phyloP scores from a whole-genome alignment of 768 basidiomycete genomes.

The Boletus patriciae region DNA sequence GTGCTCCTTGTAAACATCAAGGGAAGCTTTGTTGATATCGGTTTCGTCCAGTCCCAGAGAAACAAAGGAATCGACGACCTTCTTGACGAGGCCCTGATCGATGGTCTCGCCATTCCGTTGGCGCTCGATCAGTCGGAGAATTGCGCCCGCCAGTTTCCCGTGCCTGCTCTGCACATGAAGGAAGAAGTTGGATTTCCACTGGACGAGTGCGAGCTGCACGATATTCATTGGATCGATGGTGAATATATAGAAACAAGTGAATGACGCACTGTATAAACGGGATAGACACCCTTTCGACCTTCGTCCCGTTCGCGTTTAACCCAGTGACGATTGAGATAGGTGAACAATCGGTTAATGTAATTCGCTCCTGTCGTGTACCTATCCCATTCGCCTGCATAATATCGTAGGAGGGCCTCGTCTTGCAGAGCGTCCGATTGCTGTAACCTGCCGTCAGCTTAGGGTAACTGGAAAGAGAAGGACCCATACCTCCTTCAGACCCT shows the following conservation, averaged over 20 bases:
- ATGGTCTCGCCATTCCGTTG: slow-evolving; percentile 94
- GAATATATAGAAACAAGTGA: neutral
- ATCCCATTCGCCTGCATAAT: slow-evolving; percentile 93
- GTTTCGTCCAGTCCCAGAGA: slow-evolving; percentile 91
- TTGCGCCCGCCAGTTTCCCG: slow-evolving; percentile 80
- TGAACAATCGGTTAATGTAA: slow-evolving; percentile 96
- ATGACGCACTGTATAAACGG: slow-evolving; percentile 84
- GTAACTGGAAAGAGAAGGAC: slow-evolving; percentile 24
- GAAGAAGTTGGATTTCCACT: slow-evolving; percentile 95
- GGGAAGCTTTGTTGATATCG: slow-evolving; percentile 88
- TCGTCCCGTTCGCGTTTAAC: slow-evolving; percentile 98
- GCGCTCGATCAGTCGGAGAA: slow-evolving; percentile 86
- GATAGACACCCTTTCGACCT: slow-evolving; percentile 91
- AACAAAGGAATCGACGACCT: slow-evolving; percentile 92
- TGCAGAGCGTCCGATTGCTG: slow-evolving; percentile 78
- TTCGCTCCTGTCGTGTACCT: slow-evolving; percentile 96
- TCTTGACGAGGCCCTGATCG: slow-evolving; percentile 90
- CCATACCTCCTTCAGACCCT: slow-evolving; percentile 57
- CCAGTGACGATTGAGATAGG: slow-evolving; percentile 99
- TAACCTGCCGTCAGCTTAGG: slow-evolving; percentile 14
- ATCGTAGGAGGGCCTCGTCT: slow-evolving; percentile 85
- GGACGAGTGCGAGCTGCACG: slow-evolving; percentile 82
- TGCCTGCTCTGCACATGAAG: slow-evolving; percentile 80
- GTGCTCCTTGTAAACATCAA: slow-evolving; percentile 90
- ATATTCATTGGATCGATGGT: neutral